Conservation (phyloP, 2,329 filamentous ascomycete genomes). For the Blastomyces emzantsi region DNA sequence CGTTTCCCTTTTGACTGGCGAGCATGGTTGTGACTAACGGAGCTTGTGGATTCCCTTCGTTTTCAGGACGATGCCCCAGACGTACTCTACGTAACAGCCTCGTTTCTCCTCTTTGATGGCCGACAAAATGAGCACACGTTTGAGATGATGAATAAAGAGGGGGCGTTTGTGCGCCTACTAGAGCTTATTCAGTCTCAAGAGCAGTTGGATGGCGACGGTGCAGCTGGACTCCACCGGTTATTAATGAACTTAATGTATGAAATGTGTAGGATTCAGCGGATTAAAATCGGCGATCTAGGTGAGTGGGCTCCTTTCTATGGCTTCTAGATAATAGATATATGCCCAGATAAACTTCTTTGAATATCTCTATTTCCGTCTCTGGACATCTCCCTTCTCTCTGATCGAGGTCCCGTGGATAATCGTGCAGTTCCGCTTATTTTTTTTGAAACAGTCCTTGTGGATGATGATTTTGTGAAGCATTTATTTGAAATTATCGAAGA, state of each 20-base stretch:
- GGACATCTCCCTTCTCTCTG: background rate
- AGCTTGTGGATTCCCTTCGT: background rate
- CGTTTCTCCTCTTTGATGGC: slow-evolving; percentile 80
- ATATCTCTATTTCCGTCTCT: background rate
- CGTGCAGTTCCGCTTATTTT: background rate
- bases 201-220: slow-evolving; percentile 39
- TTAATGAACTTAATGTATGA: slow-evolving; percentile 88
- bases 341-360: background rate
- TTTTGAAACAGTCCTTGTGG: slow-evolving; percentile 27
- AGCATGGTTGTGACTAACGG: background rate
- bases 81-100: slow-evolving; percentile 72
- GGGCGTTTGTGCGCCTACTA: slow-evolving; percentile 72
- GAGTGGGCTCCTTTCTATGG: slow-evolving; percentile 30
- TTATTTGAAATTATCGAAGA: slow-evolving; percentile 84
- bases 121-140: slow-evolving; percentile 68
- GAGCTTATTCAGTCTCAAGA: slow-evolving; percentile 62
- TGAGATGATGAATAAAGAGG: slow-evolving; percentile 76
- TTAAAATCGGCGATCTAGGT: slow-evolving; percentile 69
- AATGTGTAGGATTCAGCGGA: slow-evolving; percentile 83
- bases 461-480: slow-evolving; percentile 72
- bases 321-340: background rate
- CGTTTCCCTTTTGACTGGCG: background rate
- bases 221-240: slow-evolving; percentile 61
- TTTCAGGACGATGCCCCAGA: slow-evolving; percentile 71
- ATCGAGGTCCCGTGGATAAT: background rate